These are phyloP conservation scores for Jasminum sambac DNA, from an alignment of 257 asterid genomes.

Conservation along the genomic window DNA sequence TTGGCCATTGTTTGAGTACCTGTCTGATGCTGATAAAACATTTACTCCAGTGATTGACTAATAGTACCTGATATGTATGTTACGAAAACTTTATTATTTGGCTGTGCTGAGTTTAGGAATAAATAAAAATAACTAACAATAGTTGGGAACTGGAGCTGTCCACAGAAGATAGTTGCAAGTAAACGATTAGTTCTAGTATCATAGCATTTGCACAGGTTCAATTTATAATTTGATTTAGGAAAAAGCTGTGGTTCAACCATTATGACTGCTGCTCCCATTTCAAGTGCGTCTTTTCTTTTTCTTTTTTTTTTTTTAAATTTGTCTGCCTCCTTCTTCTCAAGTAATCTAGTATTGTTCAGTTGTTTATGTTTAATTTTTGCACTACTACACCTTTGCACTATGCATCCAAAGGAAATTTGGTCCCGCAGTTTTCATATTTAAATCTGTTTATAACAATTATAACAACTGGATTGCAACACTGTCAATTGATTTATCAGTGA, in stretches of 20 bases:
- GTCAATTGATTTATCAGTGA: slow-evolving; percentile 3
- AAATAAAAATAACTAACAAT: neutral
- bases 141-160: neutral
- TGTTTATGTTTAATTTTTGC: neutral
- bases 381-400: neutral
- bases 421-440: neutral
- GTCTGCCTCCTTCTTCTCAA: neutral
- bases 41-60: neutral
- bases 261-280: neutral
- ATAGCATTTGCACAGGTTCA: neutral
- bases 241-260: neutral
- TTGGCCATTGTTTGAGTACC: neutral
- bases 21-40: neutral
- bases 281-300: neutral
- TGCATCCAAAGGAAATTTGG: neutral
- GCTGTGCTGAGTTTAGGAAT: neutral
- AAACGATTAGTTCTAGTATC: neutral
- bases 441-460: neutral
- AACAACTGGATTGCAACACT: neutral
- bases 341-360: neutral
- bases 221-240: no score
- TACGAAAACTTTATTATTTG: no score
- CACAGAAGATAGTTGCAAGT: neutral
- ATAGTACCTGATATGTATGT: neutral
- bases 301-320: no score